Percentiles rank a stretch among this genome's conserved stretches.
These are phyloP conservation scores for Hyphodiscus hymeniophilus DNA, from an alignment of 495 filamentous ascomycete genomes.

Conservation along the genomic window DNA sequence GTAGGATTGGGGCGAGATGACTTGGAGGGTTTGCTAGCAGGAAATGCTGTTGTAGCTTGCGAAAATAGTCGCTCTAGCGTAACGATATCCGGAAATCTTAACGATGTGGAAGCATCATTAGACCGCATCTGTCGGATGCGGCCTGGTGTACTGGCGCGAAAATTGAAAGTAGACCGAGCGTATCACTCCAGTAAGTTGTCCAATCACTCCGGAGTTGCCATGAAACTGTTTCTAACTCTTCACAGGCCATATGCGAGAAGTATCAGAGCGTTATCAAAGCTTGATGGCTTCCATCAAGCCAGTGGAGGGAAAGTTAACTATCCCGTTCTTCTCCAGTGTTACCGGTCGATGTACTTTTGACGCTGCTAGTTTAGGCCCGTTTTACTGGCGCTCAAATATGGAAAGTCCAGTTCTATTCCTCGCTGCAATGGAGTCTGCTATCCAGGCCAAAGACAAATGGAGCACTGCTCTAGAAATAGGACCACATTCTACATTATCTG, in stretches of 20 bases:
- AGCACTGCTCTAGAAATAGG: background rate
- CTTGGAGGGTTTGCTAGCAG: constrained; percentile 19
- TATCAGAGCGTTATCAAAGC: background rate
- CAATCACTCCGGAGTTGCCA: background rate
- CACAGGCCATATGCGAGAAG: background rate
- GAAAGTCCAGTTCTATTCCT: background rate
- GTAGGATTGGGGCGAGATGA: constrained; percentile 38
- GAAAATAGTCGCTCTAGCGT: constrained; percentile 50
- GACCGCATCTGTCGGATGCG: constrained; percentile 28
- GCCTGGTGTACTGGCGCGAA: constrained; percentile 3
- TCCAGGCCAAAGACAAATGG: background rate
- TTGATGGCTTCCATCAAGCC: background rate
- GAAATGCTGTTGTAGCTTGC: constrained; percentile 31
- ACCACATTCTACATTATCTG: constrained; percentile 41
- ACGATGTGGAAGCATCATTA: constrained; percentile 30
- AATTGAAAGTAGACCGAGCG: constrained; percentile 1
- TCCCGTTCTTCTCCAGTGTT: background rate
- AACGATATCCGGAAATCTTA: constrained; percentile 46
- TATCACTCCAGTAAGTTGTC: background rate
- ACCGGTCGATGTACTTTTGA: background rate
- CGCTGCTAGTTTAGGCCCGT: background rate
- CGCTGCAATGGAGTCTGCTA: background rate
- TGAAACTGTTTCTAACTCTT: constrained; percentile 26
- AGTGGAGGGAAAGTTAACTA: background rate
- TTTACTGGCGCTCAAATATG: background rate